These are phyloP conservation scores for Termitomyces sp. DNA, from an alignment of 768 basidiomycete genomes.

Conservation along the genomic window DNA sequence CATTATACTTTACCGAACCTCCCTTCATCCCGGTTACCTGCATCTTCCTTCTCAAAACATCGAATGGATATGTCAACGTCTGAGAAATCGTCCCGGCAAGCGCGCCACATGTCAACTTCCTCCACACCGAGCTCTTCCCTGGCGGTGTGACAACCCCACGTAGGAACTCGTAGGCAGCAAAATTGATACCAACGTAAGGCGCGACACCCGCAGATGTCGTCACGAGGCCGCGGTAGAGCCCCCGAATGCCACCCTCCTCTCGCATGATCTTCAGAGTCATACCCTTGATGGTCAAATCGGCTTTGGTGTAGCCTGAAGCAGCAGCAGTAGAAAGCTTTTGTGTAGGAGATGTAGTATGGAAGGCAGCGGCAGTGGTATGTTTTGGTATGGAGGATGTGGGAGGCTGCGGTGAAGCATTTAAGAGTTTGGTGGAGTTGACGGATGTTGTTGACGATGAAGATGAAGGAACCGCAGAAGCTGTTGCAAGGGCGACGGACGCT, in stretches of 20 bases:
- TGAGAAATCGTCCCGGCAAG: constrained; percentile 87
- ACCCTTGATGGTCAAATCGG: constrained; percentile 72
- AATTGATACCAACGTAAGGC: constrained; percentile 89
- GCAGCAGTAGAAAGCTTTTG: constrained; percentile 4
- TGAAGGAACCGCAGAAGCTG: constrained; percentile 11
- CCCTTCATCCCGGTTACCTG: constrained; percentile 83
- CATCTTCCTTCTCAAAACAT: constrained; percentile 93
- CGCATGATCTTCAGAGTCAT: constrained; percentile 91
- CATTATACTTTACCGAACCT: constrained; percentile 65
- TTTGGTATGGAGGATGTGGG: constrained; percentile 25
- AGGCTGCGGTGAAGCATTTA: constrained; percentile 23
- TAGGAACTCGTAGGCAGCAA: constrained; percentile 88
- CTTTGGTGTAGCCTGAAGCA: constrained; percentile 33
- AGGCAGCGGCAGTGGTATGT: constrained; percentile 40
- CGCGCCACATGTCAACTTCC: constrained; percentile 84
- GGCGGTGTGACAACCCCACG: constrained; percentile 78
- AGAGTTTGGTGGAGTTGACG: constrained; percentile 24
- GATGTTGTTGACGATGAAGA: constrained; percentile 14
- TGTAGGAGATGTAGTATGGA: constrained; percentile 51
- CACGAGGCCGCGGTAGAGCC: constrained; percentile 80
- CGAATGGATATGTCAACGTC: constrained; percentile 93
- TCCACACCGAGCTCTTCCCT: constrained; percentile 60
- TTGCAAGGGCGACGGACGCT: constrained; percentile 58
- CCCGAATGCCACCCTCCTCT: constrained; percentile 89
- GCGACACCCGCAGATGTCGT: constrained; percentile 89